These are phyloP conservation scores for Pistacia atlantica DNA, from an alignment of 345 rosid species.

Conservation along the genomic window DNA sequence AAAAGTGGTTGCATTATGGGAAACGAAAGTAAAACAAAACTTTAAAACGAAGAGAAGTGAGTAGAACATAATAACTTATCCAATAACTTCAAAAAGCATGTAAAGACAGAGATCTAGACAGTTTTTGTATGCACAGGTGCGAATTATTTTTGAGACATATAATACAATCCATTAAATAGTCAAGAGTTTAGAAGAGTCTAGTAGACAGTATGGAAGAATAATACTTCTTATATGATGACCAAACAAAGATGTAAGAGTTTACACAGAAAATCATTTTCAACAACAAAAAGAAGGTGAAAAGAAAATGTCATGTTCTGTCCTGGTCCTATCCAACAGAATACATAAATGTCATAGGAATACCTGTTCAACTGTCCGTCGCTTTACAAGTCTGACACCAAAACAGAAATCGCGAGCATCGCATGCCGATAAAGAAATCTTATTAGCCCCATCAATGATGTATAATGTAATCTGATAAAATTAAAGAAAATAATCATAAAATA, in stretches of 20 bases:
- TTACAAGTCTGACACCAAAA: constrained; percentile 35
- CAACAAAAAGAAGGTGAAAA: not conserved
- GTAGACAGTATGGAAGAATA: not conserved
- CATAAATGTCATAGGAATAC: constrained; percentile 10
- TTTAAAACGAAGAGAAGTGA: not conserved
- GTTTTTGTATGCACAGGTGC: not conserved
- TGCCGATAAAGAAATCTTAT: constrained; percentile 28
- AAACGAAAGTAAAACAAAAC: not conserved
- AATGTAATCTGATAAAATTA: constrained; percentile 19
- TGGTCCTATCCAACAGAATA: not conserved
- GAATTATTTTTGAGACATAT: not conserved
- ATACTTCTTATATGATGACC: not conserved
- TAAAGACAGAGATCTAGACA: not conserved
- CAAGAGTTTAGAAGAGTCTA: not conserved
- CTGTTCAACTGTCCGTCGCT: constrained; percentile 28
- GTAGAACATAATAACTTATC: not conserved
- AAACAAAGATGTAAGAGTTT: not conserved
- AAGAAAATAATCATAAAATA: not conserved
- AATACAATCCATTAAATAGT: not conserved
- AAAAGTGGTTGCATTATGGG: not conserved
- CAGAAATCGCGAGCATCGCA: constrained; percentile 34
- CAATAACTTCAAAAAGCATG: not conserved
- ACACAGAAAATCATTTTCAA: not conserved
- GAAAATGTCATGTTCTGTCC: not conserved
- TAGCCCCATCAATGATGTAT: constrained; percentile 23